Percentiles rank a stretch among this genome's conserved stretches.
These are phyloP conservation scores for Plectosphaerella plurivora DNA, from an alignment of 2,329 filamentous ascomycete species.

Conservation along the genomic window DNA sequence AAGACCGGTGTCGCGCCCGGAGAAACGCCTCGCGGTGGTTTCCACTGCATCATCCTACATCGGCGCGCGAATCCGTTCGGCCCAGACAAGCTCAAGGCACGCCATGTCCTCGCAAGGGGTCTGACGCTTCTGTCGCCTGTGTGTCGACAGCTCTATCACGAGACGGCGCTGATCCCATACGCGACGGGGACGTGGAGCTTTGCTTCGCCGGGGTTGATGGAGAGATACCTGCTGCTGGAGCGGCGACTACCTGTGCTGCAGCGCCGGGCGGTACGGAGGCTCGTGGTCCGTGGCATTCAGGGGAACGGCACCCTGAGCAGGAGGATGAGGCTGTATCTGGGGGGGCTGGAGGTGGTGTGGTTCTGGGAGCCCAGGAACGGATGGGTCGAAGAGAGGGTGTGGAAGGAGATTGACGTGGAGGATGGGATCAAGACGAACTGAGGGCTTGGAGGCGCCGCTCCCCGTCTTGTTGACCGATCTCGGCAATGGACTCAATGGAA, in stretches of 20 bases:
- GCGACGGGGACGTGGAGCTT: conserved; percentile 28
- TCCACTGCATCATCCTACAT: conserved; percentile 21
- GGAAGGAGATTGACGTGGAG: background rate
- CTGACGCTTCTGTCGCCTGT: conserved; percentile 26
- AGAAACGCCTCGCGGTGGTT: conserved; percentile 19
- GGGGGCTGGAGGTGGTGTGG: conserved; percentile 18
- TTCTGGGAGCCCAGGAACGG: background rate
- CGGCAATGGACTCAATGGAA: no score
- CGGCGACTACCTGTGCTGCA: conserved; percentile 21
- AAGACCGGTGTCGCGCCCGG: background rate
- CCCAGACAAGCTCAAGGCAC: background rate
- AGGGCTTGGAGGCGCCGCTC: background rate
- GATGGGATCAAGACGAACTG: background rate
- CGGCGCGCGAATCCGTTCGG: conserved; percentile 23
- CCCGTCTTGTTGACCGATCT: no score
- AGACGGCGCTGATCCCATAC: conserved; percentile 27
- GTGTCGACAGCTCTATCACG: conserved; percentile 30
- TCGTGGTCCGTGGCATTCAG: conserved; percentile 15
- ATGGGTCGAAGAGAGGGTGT: background rate
- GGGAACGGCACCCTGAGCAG: conserved; percentile 17
- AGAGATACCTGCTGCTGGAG: conserved; percentile 26
- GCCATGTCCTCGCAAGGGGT: conserved; percentile 7
- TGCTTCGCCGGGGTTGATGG: conserved; percentile 23
- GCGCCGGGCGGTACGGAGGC: conserved; percentile 21
- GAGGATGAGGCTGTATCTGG: conserved; percentile 20